Evolutionary conservation across 345 rosid species (phyloP), one percentile per base, ranked within the genome.

Genomic region (Triadica sebifera): DNA sequence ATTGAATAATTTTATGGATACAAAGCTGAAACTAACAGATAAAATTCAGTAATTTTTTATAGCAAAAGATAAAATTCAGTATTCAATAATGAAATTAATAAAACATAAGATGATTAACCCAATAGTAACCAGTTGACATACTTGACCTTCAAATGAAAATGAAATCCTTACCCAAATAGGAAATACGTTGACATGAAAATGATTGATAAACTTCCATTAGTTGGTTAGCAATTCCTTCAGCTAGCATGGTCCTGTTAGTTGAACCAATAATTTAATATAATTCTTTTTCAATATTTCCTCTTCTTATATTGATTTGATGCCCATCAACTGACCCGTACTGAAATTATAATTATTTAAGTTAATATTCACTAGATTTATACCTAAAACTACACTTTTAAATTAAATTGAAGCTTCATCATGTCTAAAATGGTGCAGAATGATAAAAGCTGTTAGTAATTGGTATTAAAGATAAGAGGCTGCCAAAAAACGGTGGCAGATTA

Each of bases 141-240:
- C 68, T 41, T 29, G 22, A 37, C 55, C 47, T 20, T 12, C 8
- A 41, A 29, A 47, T 53, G 70, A 43, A 65, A 65, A 17, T 10
- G 37, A 24, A 43, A 45, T 17, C n/a, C 5, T 24, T 65, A 12
- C 70, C 71, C 22, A 56, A 67, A 49, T n/a, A 34, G 78, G 68
- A 50, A 43, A 12, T n/a, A 15, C 9, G 71, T 15, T 5, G 68
- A 16, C 72, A 50, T 57, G 78, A 67, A 57, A 60, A 70, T 2
- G 75, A 70, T 55, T 9, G 69, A 46, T 37, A 64, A 70, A 55
- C 74, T n/a, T 76, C 64, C 69, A 12, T 34, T 50, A 34, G 72
- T 67, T 76, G 69, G 68, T 61, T 74, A 25, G 65, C 70, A 66
- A 65, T 65, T 74, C 72, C 59, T 59, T 68, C 45, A 57, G 60